Evolutionary conservation across 495 filamentous ascomycete species (phyloP).

Genomic region (Pyrenopolyporus hunteri): DNA sequence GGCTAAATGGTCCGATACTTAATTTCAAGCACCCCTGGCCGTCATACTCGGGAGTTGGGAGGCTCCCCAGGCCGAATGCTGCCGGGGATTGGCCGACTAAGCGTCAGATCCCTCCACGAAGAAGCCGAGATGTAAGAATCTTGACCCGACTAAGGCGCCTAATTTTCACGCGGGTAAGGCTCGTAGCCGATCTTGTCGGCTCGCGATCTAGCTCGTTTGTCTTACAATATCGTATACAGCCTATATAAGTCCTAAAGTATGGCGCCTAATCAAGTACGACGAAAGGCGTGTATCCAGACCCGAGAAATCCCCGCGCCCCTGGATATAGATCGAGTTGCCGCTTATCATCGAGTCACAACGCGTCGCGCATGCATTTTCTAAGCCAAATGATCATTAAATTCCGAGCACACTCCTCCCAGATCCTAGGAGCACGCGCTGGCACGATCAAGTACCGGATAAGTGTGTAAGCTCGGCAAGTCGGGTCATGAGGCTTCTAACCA

Average conservation of each 20-base stretch:
- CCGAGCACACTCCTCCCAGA: background rate
- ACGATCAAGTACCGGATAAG: slow-evolving; percentile 7
- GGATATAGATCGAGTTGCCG: slow-evolving; percentile 5
- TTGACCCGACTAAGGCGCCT: slow-evolving; percentile 13
- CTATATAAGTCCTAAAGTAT: slow-evolving; percentile 27
- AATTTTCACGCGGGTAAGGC: slow-evolving; percentile 7
- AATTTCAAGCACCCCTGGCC: slow-evolving; percentile 32
- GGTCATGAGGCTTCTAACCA: slow-evolving; percentile 1
- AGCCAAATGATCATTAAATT: background rate
- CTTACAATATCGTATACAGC: slow-evolving; percentile 31
- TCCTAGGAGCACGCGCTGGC: background rate
- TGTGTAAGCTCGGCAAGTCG: slow-evolving; percentile 20
- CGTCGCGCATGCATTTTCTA: background rate
- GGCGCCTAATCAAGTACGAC: slow-evolving; percentile 25
- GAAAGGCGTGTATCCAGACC: slow-evolving; percentile 10
- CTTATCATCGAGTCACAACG: background rate
- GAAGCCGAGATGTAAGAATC: slow-evolving; percentile 12
- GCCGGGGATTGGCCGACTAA: slow-evolving; percentile 25
- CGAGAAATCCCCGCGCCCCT: slow-evolving; percentile 4
- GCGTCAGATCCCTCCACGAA: background rate
- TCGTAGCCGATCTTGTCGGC: slow-evolving; percentile 27
- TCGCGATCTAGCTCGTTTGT: slow-evolving; percentile 20
- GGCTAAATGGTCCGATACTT: slow-evolving; percentile 34
- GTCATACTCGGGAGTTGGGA: slow-evolving; percentile 25
- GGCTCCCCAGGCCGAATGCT: slow-evolving; percentile 6